A percentile compares a stretch with the other conserved stretches of the same genome.
Conservation (phyloP, 768 basidiomycete genomes). For the Mycena pura region DNA sequence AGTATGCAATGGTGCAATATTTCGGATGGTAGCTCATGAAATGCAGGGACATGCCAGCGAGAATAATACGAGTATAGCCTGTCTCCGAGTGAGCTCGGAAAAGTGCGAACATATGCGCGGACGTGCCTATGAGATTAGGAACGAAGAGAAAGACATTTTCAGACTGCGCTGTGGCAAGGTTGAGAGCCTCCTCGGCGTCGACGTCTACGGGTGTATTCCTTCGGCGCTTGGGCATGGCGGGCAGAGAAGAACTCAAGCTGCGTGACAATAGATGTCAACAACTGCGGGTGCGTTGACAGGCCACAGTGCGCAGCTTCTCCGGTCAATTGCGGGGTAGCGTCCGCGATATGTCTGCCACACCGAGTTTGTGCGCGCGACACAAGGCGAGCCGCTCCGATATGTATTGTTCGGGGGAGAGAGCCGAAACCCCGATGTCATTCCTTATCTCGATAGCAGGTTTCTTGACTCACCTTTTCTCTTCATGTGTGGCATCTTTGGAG, state of each 20-base stretch:
- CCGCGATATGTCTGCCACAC: too few species aligned
- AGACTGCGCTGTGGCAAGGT: slow-evolving; percentile 86
- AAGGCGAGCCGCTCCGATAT: too few species aligned
- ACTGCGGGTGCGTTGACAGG: background rate
- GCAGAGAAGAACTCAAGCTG: background rate
- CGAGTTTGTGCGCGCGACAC: too few species aligned
- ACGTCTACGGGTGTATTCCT: slow-evolving; percentile 65
- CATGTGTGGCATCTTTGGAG: slow-evolving; percentile 95
- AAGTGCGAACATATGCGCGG: slow-evolving; percentile 4
- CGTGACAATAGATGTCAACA: background rate
- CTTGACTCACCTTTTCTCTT: slow-evolving; percentile 24
- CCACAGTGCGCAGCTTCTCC: too few species aligned
- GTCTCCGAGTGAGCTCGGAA: slow-evolving; percentile 22
- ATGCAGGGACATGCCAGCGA: slow-evolving; percentile 87
- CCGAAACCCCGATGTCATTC: too few species aligned
- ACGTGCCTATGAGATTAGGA: slow-evolving; percentile 93
- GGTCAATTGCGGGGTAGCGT: too few species aligned
- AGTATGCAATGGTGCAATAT: slow-evolving; percentile 88
- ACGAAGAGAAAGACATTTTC: slow-evolving; percentile 98
- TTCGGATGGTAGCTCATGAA: slow-evolving; percentile 97
- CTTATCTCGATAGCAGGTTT: slow-evolving; percentile 9
- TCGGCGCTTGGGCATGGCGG: slow-evolving; percentile 40
- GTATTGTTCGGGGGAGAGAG: too few species aligned
- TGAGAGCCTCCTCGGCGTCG: slow-evolving; percentile 85
- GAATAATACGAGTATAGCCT: slow-evolving; percentile 92